These are phyloP conservation scores for Fusarium dlaminii DNA, from an alignment of 2,329 filamentous ascomycete species.

Conservation along the genomic window DNA sequence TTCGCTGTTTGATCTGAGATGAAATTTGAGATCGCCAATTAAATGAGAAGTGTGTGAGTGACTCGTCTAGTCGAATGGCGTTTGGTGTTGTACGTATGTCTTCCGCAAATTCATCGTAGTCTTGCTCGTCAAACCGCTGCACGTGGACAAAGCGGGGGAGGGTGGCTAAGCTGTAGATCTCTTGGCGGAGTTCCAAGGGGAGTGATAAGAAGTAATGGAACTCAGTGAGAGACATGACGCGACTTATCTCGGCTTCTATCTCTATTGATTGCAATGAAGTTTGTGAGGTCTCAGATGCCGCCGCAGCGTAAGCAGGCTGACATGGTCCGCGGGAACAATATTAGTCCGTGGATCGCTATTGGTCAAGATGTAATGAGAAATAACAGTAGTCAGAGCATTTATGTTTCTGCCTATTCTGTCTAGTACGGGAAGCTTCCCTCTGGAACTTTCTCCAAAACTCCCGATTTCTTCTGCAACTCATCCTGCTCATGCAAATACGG, in stretches of 20 bases:
- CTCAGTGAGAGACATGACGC: neutral
- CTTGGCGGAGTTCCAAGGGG: neutral
- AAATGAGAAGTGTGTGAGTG: neutral
- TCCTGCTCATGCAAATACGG: slow-evolving; percentile 27
- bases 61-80: neutral
- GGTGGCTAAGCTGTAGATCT: neutral
- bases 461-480: slow-evolving; percentile 2
- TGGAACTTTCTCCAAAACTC: slow-evolving; percentile 2
- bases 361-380: neutral
- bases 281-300: neutral
- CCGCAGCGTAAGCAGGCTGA: neutral
- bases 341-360: neutral
- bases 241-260: fast-evolving
- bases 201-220: neutral
- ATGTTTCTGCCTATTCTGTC: neutral
- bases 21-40: neutral
- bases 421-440: slow-evolving; percentile 24
- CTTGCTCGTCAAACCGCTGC: neutral
- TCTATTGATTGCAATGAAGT: neutral
- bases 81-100: neutral
- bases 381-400: neutral
- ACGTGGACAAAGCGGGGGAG: neutral
- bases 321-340: neutral
- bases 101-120: neutral
- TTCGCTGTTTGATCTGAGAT: fast-evolving